A percentile compares a stretch with the other conserved stretches of the same genome.
These are phyloP conservation scores for Baudoinia panamericana DNA, from an alignment of 495 filamentous ascomycete species.

Conservation along the genomic window DNA sequence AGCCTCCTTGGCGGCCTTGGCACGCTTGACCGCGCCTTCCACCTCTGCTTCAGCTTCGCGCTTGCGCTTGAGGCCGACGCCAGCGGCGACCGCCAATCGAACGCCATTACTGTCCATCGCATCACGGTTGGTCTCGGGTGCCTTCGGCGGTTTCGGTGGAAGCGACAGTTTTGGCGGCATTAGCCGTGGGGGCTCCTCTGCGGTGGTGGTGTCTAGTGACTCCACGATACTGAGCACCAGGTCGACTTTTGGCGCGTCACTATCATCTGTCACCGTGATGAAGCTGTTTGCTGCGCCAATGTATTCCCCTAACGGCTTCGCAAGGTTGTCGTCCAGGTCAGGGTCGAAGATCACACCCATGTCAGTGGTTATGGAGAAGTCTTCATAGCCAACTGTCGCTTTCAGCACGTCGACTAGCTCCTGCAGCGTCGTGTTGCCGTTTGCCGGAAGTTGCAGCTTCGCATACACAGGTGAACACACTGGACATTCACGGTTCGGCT, in stretches of 20 bases:
- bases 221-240: slow-evolving; percentile 43
- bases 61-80: slow-evolving; percentile 12
- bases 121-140: slow-evolving; percentile 1
- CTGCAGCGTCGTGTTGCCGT: slow-evolving; percentile 55
- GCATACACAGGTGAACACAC: slow-evolving; percentile 66
- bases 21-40: slow-evolving; percentile 12
- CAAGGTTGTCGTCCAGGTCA: slow-evolving; percentile 75
- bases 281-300: slow-evolving; percentile 60
- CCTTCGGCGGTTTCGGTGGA: slow-evolving; percentile 10
- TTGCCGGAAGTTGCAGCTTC: slow-evolving; percentile 51
- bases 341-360: slow-evolving; percentile 70
- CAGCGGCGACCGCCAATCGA: neutral
- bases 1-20: slow-evolving; percentile 2
- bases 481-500: slow-evolving; percentile 67
- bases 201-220: neutral
- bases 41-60: slow-evolving; percentile 13
- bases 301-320: slow-evolving; percentile 64
- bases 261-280: slow-evolving; percentile 73
- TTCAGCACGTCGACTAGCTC: slow-evolving; percentile 70
- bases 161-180: slow-evolving; percentile 6
- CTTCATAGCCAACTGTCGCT: slow-evolving; percentile 63
- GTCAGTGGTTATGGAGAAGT: slow-evolving; percentile 63
- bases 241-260: slow-evolving; percentile 72
- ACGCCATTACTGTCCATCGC: neutral
- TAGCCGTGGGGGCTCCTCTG: neutral